Base-by-base conservation (phyloP, 306 rosid genomes). In the Prosopis cineraria region DNA sequence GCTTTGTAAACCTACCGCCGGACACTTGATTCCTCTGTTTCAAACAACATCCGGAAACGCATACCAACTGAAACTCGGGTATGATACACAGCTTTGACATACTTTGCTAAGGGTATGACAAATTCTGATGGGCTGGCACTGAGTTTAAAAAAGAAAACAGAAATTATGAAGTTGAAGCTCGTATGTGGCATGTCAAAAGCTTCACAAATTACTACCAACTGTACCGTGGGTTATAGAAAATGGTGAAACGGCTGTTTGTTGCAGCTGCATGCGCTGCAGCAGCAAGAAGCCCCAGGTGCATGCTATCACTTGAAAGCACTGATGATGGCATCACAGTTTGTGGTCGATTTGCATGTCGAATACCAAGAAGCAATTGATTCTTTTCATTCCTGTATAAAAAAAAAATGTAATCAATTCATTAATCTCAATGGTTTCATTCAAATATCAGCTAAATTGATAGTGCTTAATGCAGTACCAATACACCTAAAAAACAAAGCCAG, bases 251-350 rank as follows among this genome's bases (percentile, higher is more conserved):
- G 67, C 99, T 95, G 58, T 87, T 95, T 70, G 99, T 95, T 67
- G 97, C 90, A 81, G 99, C 99, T 67, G 99, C 99, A 63, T 95
- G 99, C 66, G 99, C 99, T 78, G 99, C 99, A 17, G 99, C 99
- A 72, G 99, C 99, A 82, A 95, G 98, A 87, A 95, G 99, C 74
- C 99, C 99, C 79, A 95, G 81, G 85, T 95, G 99, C 99, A 95
- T 95, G 86, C 99, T 95, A 70, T 95, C 99, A 75, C 99, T 95
- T 31, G 99, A 95, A 77, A 95, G 87, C 72, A 95, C 99, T 13
- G 98, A 95, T 10, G 99, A 95, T 63, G 99, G 99, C 98, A 95
- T 93, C 83, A 93, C 96, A 59, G 99, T 90, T 74, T 95, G 99
- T 22, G 97, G 94, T 33, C 99, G 91, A 84, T 77, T 93, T 24